Evolutionary conservation across 164 flowering plant genomes (phyloP).

Genomic region (Vitis rotundifolia): DNA sequence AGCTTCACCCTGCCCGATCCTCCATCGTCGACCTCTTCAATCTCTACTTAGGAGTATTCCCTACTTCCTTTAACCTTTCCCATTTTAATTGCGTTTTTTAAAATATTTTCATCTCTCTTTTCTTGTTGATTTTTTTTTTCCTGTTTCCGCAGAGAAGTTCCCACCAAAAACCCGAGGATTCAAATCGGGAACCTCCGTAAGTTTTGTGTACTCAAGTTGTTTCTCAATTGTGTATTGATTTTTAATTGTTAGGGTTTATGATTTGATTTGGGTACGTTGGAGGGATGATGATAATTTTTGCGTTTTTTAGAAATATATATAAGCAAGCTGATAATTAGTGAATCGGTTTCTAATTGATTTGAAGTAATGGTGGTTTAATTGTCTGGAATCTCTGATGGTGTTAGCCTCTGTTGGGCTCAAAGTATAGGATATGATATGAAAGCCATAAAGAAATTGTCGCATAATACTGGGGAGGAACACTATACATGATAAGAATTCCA

Average conservation of each 20-base stretch:
- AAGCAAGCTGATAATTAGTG: no score
- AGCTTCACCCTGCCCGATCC: slow-evolving; percentile 70
- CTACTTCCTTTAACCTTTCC: background rate
- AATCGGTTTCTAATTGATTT: no score
- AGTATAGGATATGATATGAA: no score
- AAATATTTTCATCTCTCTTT: background rate
- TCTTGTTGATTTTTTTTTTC: slow-evolving; percentile 5
- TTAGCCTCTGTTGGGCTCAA: no score
- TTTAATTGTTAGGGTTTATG: background rate
- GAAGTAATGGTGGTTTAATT: no score
- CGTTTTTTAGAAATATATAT: no score
- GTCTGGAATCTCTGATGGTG: no score
- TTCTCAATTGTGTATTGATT: background rate
- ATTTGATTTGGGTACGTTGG: background rate
- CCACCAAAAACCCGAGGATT: slow-evolving; percentile 64
- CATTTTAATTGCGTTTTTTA: background rate
- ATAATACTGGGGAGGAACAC: no score
- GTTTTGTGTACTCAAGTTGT: slow-evolving; percentile 15
- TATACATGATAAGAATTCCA: no score
- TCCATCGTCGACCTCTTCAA: slow-evolving; percentile 83
- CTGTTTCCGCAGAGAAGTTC: slow-evolving; percentile 51
- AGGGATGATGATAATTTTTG: no score
- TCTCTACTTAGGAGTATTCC: slow-evolving; percentile 75
- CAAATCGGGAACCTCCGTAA: slow-evolving; percentile 74
- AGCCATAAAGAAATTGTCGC: no score